These are phyloP conservation scores for Fraxinus latifolia DNA, from an alignment of 305 asterid species.

Conservation along the genomic window DNA sequence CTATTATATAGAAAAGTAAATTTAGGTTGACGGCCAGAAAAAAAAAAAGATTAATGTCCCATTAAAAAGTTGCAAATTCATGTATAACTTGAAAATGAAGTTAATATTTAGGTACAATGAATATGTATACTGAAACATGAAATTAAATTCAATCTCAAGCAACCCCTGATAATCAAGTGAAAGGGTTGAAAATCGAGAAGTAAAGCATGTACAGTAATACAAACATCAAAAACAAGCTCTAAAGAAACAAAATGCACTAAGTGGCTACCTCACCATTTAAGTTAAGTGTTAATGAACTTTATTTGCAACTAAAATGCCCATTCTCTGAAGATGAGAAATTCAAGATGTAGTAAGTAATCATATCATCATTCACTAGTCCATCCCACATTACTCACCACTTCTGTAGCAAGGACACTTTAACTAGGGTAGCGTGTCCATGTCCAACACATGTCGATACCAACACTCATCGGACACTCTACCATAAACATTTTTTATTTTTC, in stretches of 20 bases:
- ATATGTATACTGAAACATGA: background rate
- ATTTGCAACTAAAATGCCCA: background rate
- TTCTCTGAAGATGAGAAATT: background rate
- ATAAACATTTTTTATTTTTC: too few relatives aligned
- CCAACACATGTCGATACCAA: too few relatives aligned
- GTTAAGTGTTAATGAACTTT: background rate
- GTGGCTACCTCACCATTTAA: background rate
- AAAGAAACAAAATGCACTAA: background rate
- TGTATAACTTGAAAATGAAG: background rate
- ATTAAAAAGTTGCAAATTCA: background rate
- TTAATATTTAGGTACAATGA: background rate
- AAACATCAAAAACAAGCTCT: background rate
- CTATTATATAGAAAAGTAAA: background rate
- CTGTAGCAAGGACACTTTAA: too few relatives aligned
- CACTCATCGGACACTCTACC: too few relatives aligned
- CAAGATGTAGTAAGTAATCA: background rate
- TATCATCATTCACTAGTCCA: background rate
- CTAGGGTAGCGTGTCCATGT: too few relatives aligned
- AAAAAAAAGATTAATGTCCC: constrained; percentile 13
- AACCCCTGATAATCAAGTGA: constrained; percentile 17
- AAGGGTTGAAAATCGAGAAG: background rate
- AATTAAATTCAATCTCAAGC: background rate
- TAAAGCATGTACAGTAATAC: background rate
- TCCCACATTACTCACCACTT: constrained; percentile 1
- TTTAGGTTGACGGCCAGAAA: background rate